Percentiles rank a stretch among this genome's conserved stretches.
These are phyloP conservation scores for Coleophoma eucalyptorum DNA, from an alignment of 2,329 filamentous ascomycete species.

Conservation along the genomic window DNA sequence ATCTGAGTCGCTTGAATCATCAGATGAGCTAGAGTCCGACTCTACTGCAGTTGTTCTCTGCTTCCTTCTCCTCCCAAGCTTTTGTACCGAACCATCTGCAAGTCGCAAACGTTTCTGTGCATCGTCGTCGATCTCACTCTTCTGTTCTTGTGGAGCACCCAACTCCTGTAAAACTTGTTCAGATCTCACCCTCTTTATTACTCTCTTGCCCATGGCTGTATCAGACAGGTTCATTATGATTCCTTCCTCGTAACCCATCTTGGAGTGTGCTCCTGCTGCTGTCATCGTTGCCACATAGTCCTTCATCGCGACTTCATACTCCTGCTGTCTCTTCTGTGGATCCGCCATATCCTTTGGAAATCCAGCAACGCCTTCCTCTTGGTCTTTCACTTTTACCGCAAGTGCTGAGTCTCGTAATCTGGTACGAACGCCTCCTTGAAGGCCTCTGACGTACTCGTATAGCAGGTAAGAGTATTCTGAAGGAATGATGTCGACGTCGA, in stretches of 20 bases:
- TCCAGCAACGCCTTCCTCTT: constrained; percentile 40
- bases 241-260: constrained; percentile 27
- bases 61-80: constrained; percentile 44
- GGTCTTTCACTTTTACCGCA: constrained; percentile 54
- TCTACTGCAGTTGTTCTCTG: constrained; percentile 22
- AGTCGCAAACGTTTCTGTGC: constrained; percentile 36
- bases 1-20: constrained; percentile 9
- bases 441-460: constrained; percentile 71
- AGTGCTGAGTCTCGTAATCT: constrained; percentile 65
- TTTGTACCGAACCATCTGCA: constrained; percentile 42
- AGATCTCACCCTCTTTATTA: constrained; percentile 60
- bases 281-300: constrained; percentile 26
- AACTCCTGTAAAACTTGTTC: constrained; percentile 54
- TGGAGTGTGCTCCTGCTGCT: constrained; percentile 8
- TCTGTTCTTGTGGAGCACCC: constrained; percentile 25
- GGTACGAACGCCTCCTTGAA: constrained; percentile 71
- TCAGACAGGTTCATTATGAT: constrained; percentile 35
- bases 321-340: constrained; percentile 46
- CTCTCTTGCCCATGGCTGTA: constrained; percentile 47
- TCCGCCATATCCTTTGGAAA: constrained; percentile 45
- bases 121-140: constrained; percentile 16
- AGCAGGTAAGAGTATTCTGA: constrained; percentile 65
- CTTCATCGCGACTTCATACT: constrained; percentile 48
- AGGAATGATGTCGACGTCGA: constrained; percentile 69
- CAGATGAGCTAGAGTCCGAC: constrained; percentile 18